Evolutionary conservation across 139 green algal species (phyloP).

Genomic region (Tetraselmis chui): DNA sequence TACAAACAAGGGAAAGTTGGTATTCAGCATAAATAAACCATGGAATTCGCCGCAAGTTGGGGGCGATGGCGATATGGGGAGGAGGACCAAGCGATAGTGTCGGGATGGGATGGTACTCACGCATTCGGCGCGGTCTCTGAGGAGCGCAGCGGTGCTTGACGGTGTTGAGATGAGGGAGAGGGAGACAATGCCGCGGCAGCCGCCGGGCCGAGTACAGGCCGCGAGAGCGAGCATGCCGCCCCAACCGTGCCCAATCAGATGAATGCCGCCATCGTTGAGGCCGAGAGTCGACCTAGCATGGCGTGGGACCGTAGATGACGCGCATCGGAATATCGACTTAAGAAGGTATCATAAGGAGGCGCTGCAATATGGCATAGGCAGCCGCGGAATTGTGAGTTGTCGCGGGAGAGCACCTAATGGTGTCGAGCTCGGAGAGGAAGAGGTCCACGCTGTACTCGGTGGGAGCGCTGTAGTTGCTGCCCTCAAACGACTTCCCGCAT

Average conservation of each 20-base stretch:
- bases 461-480: not conserved
- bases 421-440: not conserved
- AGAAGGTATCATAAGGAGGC: no score
- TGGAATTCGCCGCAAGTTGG: no score
- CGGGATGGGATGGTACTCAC: not conserved
- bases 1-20: no score
- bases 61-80: no score
- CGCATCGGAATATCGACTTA: no score
- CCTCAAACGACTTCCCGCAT: not conserved
- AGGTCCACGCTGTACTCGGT: not conserved
- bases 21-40: no score
- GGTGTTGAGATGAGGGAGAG: not conserved
- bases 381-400: no score
- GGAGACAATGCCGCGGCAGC: not conserved
- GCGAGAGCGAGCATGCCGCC: not conserved
- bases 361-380: no score
- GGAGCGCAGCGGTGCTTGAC: not conserved
- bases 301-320: no score
- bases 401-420: not conserved
- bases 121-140: not conserved
- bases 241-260: not conserved
- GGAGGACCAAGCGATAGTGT: no score
- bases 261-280: not conserved
- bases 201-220: not conserved
- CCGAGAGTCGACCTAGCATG: not conserved